Base-by-base conservation (phyloP, 805 yeast genomes). In the Debaryomyces maramus region DNA sequence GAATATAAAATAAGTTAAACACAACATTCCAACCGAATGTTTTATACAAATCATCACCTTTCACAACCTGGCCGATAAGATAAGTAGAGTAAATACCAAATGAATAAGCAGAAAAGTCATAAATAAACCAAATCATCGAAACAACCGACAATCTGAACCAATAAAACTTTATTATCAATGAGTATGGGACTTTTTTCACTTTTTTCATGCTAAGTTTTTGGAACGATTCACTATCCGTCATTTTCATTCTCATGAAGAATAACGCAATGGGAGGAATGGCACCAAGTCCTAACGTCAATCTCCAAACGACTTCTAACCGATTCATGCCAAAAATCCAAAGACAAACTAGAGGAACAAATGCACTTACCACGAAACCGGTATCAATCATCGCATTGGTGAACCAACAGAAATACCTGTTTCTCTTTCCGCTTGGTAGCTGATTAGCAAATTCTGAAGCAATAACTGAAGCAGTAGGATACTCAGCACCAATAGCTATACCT, bases 401-500 rank as follows among this genome's bases (percentile, higher is more conserved):
- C 86, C 89, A 81, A 40, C 82, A 77, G 56, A 90, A 89, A 73
- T 85, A 89, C 60, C 97, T 76, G 67, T 90, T 88, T 70, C 97
- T 83, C 44, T 76, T 74, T 42, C 95, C 95, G n/a, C 80, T 73
- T 13, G 90, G 86, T 51, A 89, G 68, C 46, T 78, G 66, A 41
- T 85, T 81, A 33, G 95, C 81, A 28, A 95, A 93, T 63, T 90
- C 97, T 20, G 97, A 89, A 51, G 95, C 88, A 26, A 95, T 95
- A 14, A 90, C 91, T 6, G 96, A 84, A 32, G 96, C 90, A 10
- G 95, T 84, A 34, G 97, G 96, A 58, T 90, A 90, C 65, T 90
- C 98, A 36, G 95, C 90, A 53, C 98, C 98, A 52, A 91, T 86
- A 53, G 90, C 95, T 48, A 88, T 71, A 65, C 98, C 98, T 37